phyloP scores from a whole-genome alignment of 1,284 basidiomycete genomes.

The Cerrena zonata region DNA sequence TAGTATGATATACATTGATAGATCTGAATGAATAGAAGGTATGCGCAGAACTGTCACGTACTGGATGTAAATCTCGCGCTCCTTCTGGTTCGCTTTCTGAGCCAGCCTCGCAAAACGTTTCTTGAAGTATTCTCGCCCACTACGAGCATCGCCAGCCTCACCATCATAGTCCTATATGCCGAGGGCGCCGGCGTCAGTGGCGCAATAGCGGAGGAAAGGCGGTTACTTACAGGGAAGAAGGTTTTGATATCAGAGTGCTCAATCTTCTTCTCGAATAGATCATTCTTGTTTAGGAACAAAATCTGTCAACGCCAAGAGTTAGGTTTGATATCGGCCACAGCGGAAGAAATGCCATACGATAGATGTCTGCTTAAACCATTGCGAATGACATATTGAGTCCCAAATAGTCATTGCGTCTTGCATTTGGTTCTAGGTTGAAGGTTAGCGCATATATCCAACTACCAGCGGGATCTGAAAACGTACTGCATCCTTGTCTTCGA shows the following conservation, averaged over 20 bases:
- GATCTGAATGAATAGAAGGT: neutral
- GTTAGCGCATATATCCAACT: slow-evolving; percentile 2
- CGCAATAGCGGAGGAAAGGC: neutral
- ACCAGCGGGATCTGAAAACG: slow-evolving; percentile 2
- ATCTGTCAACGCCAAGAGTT: slow-evolving; percentile 46
- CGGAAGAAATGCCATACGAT: slow-evolving; percentile 47
- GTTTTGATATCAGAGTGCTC: slow-evolving; percentile 74
- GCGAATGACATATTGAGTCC: slow-evolving; percentile 89
- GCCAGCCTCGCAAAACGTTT: slow-evolving; percentile 77
- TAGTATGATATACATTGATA: neutral
- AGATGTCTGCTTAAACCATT: slow-evolving; percentile 89
- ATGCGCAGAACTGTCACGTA: slow-evolving; percentile 36
- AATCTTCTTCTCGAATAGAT: slow-evolving; percentile 83
- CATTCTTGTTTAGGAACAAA: slow-evolving; percentile 86
- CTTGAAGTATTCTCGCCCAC: slow-evolving; percentile 88
- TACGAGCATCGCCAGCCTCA: slow-evolving; percentile 58
- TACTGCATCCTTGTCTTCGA: slow-evolving; percentile 89
- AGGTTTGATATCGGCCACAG: slow-evolving; percentile 1
- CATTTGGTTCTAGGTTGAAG: slow-evolving; percentile 78
- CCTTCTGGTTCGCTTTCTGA: slow-evolving; percentile 76
- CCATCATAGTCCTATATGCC: slow-evolving; percentile 67
- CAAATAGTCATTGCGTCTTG: slow-evolving; percentile 93
- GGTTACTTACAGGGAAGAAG: slow-evolving; percentile 70
- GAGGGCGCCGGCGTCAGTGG: slow-evolving; percentile 9
- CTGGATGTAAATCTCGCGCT: slow-evolving; percentile 88